Conservation (phyloP, 768 basidiomycete species). For the Leucosporidium scottii region DNA sequence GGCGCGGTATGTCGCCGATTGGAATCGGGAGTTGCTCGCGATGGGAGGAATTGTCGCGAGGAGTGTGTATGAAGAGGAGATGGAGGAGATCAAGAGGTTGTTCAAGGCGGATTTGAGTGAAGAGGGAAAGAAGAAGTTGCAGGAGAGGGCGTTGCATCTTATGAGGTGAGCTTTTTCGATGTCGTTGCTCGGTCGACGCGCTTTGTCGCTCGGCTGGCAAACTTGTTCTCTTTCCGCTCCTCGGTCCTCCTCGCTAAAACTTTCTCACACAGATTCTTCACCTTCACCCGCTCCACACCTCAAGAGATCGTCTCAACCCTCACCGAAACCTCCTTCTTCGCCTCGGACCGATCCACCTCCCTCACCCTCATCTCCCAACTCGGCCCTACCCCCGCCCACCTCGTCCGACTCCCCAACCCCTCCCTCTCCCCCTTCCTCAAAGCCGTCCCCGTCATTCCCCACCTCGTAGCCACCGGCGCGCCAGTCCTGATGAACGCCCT, state of each 20-base stretch:
- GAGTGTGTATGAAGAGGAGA: conserved; percentile 74
- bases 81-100: conserved; percentile 42
- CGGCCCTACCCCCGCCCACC: conserved; percentile 60
- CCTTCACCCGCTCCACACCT: conserved; percentile 80
- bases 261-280: conserved; percentile 56
- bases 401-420: conserved; percentile 67
- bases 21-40: conserved; percentile 84
- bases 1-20: conserved; percentile 42
- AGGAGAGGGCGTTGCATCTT: conserved; percentile 62
- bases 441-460: conserved; percentile 64
- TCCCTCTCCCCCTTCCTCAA: conserved; percentile 69
- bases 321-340: conserved; percentile 73
- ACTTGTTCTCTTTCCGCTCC: not conserved
- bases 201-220: too few species aligned
- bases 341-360: conserved; percentile 49
- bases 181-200: too few species aligned
- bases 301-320: conserved; percentile 64
- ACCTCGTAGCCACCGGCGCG: conserved; percentile 54
- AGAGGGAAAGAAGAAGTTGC: conserved; percentile 45
- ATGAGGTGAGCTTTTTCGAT: conserved; percentile 47
- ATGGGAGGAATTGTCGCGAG: conserved; percentile 77
- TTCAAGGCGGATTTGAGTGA: conserved; percentile 1
- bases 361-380: conserved; percentile 68
- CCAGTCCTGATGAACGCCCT: conserved; percentile 57
- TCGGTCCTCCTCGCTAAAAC: fast-evolving